These are phyloP conservation scores for Talaromyces wortmannii DNA, from an alignment of 495 filamentous ascomycete species.

Conservation along the genomic window DNA sequence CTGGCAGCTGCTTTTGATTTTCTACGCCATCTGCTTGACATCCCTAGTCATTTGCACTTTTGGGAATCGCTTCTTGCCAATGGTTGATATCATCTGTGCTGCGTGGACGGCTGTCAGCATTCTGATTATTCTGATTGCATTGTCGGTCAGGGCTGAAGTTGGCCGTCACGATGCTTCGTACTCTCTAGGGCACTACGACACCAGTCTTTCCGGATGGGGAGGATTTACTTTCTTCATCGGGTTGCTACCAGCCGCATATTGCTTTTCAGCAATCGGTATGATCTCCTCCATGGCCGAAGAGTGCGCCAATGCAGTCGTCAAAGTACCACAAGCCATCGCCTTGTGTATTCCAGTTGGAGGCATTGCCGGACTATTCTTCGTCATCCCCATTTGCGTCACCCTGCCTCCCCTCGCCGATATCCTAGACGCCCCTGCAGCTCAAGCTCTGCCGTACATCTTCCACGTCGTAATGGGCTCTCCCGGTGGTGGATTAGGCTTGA, in stretches of 20 bases:
- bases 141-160: conserved; percentile 32
- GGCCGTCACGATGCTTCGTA: conserved; percentile 36
- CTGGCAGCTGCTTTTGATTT: conserved; percentile 56
- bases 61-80: conserved; percentile 47
- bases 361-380: conserved; percentile 38
- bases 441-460: conserved; percentile 43
- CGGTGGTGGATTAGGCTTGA: conserved; percentile 39
- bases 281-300: conserved; percentile 47
- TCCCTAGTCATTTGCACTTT: conserved; percentile 49
- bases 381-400: conserved; percentile 40
- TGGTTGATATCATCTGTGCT: conserved; percentile 45
- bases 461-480: conserved; percentile 37
- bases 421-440: conserved; percentile 26
- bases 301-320: conserved; percentile 32
- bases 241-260: conserved; percentile 43
- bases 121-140: conserved; percentile 29
- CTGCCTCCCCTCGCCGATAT: conserved; percentile 38
- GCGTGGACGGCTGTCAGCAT: conserved; percentile 31
- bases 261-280: conserved; percentile 46
- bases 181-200: conserved; percentile 42
- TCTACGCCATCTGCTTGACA: conserved; percentile 47
- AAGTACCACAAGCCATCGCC: conserved; percentile 38
- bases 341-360: conserved; percentile 34
- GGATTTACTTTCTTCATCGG: conserved; percentile 45
- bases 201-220: conserved; percentile 37